phyloP scores from a whole-genome alignment of 257 asterid genomes.

The Mitragyna speciosa region DNA sequence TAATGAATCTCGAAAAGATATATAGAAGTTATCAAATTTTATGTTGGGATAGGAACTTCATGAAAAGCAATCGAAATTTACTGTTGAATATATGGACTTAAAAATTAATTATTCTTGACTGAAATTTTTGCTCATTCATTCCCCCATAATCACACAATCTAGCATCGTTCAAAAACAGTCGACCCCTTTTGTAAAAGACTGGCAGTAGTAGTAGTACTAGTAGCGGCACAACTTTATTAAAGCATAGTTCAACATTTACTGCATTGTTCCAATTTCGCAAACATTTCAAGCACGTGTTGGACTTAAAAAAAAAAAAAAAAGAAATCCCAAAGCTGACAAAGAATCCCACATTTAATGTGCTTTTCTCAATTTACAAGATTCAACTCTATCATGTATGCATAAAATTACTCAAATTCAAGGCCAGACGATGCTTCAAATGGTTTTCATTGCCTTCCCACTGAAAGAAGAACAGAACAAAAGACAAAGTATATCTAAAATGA shows the following conservation, averaged over 20 bases:
- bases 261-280: neutral
- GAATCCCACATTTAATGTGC: neutral
- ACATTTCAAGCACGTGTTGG: conserved; percentile 2
- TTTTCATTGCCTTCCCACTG: neutral
- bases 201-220: neutral
- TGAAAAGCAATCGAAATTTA: neutral
- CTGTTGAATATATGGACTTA: neutral
- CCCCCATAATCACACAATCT: neutral
- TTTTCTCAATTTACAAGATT: neutral
- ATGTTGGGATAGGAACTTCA: neutral
- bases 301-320: neutral
- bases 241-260: neutral
- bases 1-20: neutral
- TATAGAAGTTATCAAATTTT: neutral
- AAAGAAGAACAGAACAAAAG: neutral
- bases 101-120: neutral
- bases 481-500: neutral
- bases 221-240: neutral
- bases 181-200: neutral
- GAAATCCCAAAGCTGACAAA: neutral
- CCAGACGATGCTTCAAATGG: neutral
- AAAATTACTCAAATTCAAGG: neutral
- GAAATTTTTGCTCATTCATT: neutral
- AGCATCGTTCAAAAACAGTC: neutral
- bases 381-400: neutral